Base-by-base conservation (phyloP, 2,329 filamentous ascomycete genomes). In the Plectosphaerella cucumerina region DNA sequence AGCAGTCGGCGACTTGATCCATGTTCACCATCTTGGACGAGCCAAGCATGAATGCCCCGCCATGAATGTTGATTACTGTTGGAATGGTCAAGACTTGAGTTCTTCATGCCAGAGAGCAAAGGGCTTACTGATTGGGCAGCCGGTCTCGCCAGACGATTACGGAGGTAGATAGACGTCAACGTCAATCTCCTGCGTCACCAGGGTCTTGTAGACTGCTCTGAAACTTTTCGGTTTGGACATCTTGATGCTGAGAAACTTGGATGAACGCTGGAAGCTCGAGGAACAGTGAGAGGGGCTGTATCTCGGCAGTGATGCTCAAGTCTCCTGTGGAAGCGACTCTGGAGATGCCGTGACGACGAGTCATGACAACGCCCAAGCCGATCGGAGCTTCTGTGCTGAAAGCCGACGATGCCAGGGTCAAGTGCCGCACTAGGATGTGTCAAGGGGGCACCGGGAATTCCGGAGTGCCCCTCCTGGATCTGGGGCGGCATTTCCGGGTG, bases 11-110 rank as follows among this genome's bases (percentile, higher is more conserved):
- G 14, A 71, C 57, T 47, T 72, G 70, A 35, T 68, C 60, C 17
- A 60, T 56, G 39, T 70, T 71, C 51, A 73, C 63, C 64, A 71
- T 67, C 17, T 62, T 55, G 2, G 66, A 69, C 22, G 65, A 61
- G 10, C 68, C 69, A 22, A 72, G 66, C 66, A 72, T 71, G 57
- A 72, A 73, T 20, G 68, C 70, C n/a, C 70, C 70, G 43, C 70
- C 70, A 58, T 73, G 70, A 47, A 73, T 71, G 50, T 69, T 59
- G 53, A 73, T 72, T 43, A 71, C 70, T 69, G 47, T 5, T 37
- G 35, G 21, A 11, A 31, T 5, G 18, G 26, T 37, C 14, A 37
- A n/a, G 14, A 26, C n/a, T n/a, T 47, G n/a, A 17, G 33, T 41
- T 41, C 18, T 26, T n/a, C n/a, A 45, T 14, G 4, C 5, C n/a